Conservation (phyloP, 1,139 yeast species). For the Debaryomyces coudertii region DNA sequence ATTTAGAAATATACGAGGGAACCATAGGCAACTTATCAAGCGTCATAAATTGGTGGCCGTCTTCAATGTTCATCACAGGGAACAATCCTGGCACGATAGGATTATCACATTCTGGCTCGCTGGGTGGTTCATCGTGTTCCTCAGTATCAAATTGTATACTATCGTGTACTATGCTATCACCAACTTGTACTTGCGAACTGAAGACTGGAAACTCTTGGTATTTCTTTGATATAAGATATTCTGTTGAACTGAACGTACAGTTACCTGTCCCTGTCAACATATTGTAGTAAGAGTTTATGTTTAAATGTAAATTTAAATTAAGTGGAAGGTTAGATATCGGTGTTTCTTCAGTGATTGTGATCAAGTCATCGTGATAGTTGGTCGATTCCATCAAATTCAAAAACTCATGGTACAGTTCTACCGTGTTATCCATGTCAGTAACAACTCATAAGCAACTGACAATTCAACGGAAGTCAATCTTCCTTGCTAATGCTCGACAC, state of each 20-base stretch:
- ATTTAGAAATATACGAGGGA: slow-evolving; percentile 27
- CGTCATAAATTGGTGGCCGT: slow-evolving; percentile 27
- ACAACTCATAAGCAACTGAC: slow-evolving; percentile 1
- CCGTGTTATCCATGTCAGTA: slow-evolving; percentile 17
- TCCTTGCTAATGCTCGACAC: not conserved
- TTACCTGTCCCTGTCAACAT: slow-evolving; percentile 9
- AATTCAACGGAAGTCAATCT: not conserved
- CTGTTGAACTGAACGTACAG: not conserved
- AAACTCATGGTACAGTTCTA: slow-evolving; percentile 37
- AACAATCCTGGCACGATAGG: slow-evolving; percentile 41
- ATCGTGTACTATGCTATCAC: not conserved
- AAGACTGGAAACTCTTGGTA: not conserved
- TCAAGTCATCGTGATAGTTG: slow-evolving; percentile 23
- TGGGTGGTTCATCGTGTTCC: not conserved
- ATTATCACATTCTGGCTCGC: slow-evolving; percentile 14
- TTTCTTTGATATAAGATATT: not conserved
- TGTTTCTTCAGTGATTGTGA: slow-evolving; percentile 15
- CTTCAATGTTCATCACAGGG: slow-evolving; percentile 37
- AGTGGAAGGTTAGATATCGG: slow-evolving; percentile 6
- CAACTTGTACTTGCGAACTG: not conserved
- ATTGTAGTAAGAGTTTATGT: slow-evolving; percentile 17
- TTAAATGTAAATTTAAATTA: slow-evolving; percentile 15
- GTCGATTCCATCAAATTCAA: slow-evolving; percentile 33
- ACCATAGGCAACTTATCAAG: slow-evolving; percentile 34
- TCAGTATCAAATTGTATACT: not conserved